Evolutionary conservation across 164 flowering plant genomes (phyloP).

Genomic region (Saururus chinensis): DNA sequence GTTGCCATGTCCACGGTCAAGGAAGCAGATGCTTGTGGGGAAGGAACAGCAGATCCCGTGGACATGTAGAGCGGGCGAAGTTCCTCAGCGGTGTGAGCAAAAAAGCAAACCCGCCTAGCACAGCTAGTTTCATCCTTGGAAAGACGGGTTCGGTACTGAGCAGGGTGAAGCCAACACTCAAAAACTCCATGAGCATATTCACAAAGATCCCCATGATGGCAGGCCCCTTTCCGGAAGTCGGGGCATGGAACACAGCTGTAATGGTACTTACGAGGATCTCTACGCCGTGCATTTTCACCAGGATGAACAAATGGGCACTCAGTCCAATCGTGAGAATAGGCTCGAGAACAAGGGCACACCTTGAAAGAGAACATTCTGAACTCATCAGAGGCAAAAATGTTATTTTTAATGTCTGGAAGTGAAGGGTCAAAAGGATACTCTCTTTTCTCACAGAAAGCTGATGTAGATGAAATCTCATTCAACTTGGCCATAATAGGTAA

Average conservation of each 20-base stretch:
- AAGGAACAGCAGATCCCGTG: conserved; percentile 84
- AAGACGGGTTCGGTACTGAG: conserved; percentile 83
- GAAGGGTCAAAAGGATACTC: conserved; percentile 84
- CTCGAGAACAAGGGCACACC: conserved; percentile 85
- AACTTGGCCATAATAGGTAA: conserved; percentile 36
- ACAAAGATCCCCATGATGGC: conserved; percentile 78
- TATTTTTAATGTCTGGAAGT: conserved; percentile 83
- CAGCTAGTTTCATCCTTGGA: conserved; percentile 84
- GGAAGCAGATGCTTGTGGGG: conserved; percentile 54
- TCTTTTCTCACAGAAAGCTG: conserved; percentile 44
- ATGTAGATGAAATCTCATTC: conserved; percentile 17
- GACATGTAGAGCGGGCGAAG: conserved; percentile 76
- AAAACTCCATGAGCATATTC: conserved; percentile 98
- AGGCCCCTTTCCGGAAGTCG: conserved; percentile 86
- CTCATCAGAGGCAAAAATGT: conserved; percentile 82
- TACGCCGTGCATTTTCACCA: conserved; percentile 86
- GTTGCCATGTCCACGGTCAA: conserved; percentile 67
- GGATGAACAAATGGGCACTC: conserved; percentile 99
- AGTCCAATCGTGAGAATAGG: conserved; percentile 97
- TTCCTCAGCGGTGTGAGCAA: conserved; percentile 81
- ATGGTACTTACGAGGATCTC: conserved; percentile 90
- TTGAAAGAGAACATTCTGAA: conserved; percentile 91
- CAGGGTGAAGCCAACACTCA: too few relatives aligned
- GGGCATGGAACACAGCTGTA: conserved; percentile 98
- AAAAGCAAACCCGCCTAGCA: conserved; percentile 75